phyloP scores from a whole-genome alignment of 73 alveolate genomes.

The Tetrahymena borealis region DNA sequence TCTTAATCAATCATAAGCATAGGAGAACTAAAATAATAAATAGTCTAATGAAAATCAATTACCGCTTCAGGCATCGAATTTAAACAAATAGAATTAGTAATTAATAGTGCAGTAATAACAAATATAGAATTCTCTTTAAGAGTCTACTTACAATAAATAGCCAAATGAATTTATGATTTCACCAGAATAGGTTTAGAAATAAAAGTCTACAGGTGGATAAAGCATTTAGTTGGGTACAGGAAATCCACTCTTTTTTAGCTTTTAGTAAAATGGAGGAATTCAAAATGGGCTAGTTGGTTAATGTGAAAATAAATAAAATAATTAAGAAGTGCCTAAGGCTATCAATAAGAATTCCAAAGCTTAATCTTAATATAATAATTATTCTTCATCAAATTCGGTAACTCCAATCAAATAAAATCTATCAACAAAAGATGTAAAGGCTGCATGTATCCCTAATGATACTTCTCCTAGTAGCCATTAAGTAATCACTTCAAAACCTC shows the following conservation, averaged over 20 bases:
- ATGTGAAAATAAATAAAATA: background rate
- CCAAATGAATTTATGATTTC: background rate
- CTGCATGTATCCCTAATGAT: background rate
- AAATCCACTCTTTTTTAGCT: background rate
- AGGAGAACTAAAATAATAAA: too few relatives aligned
- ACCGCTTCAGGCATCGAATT: too few relatives aligned
- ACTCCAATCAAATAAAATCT: background rate
- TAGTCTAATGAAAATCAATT: too few relatives aligned
- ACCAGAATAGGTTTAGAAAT: background rate
- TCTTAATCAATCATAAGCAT: too few relatives aligned
- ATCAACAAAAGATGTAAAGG: background rate
- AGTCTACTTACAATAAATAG: background rate
- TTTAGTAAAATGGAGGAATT: background rate
- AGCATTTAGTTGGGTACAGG: background rate
- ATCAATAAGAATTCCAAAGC: background rate
- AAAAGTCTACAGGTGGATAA: background rate
- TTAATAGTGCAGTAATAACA: too few relatives aligned
- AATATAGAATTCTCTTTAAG: too few relatives aligned
- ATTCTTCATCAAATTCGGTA: too few relatives aligned
- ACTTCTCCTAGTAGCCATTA: background rate
- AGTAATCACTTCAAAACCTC: background rate
- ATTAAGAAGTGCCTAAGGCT: background rate
- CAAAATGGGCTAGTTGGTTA: background rate
- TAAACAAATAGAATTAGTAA: too few relatives aligned
- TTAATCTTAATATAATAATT: too few relatives aligned